phyloP scores from a whole-genome alignment of 2,329 filamentous ascomycete species.

The Pseudogymnoascus sp. region DNA sequence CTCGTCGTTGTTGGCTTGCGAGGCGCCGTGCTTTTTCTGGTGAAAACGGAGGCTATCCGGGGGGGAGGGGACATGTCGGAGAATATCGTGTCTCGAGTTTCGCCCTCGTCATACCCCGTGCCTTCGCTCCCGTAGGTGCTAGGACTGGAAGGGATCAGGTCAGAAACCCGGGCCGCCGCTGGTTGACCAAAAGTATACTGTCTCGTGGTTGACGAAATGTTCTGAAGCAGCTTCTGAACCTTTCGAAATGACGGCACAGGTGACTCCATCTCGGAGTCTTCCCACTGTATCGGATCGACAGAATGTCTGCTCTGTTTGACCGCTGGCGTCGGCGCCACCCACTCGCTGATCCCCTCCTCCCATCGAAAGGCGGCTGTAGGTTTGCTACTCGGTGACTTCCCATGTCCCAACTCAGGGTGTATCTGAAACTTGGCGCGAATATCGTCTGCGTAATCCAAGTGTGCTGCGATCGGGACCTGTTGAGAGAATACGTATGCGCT shows the following conservation, averaged over 20 bases:
- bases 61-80: background rate
- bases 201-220: background rate
- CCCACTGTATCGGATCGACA: conserved; percentile 12
- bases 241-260: conserved; percentile 17
- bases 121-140: background rate
- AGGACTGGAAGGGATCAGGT: background rate
- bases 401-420: background rate
- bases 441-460: conserved; percentile 25
- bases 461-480: conserved; percentile 20
- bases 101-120: background rate
- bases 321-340: conserved; percentile 42
- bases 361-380: conserved; percentile 34
- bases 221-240: background rate
- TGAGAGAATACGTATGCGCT: conserved; percentile 27
- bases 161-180: background rate
- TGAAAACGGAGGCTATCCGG: background rate
- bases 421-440: conserved; percentile 18
- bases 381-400: background rate
- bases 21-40: background rate
- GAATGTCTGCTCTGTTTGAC: conserved; percentile 19
- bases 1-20: background rate
- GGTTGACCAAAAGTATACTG: background rate
- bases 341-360: conserved; percentile 50
- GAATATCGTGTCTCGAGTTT: background rate
- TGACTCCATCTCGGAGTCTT: conserved; percentile 16